These are phyloP conservation scores for Metschnikowia continentalis DNA, from an alignment of 805 yeast genomes.

Conservation along the genomic window DNA sequence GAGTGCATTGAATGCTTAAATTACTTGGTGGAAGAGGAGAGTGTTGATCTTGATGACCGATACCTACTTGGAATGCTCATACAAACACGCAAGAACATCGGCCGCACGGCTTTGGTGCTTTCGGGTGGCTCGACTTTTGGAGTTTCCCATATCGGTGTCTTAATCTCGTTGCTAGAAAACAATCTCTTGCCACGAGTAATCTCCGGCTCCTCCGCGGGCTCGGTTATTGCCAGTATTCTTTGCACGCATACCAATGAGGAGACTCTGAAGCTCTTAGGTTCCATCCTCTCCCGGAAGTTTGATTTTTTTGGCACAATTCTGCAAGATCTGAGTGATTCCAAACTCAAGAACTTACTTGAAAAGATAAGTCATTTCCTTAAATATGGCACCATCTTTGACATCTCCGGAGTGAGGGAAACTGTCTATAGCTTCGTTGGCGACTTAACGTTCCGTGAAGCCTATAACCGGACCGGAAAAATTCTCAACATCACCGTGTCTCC, in stretches of 20 bases:
- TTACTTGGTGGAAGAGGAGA: slow-evolving; percentile 34
- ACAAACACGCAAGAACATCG: slow-evolving; percentile 87
- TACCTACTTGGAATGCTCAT: slow-evolving; percentile 73
- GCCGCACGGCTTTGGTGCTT: slow-evolving; percentile 89
- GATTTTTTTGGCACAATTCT: slow-evolving; percentile 41
- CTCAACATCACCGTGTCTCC: slow-evolving; percentile 92
- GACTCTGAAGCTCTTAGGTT: slow-evolving; percentile 50
- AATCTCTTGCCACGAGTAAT: slow-evolving; percentile 80
- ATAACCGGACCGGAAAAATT: slow-evolving; percentile 89
- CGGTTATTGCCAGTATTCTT: slow-evolving; percentile 85
- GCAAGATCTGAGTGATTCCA: slow-evolving; percentile 34
- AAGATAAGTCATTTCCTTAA: slow-evolving; percentile 57
- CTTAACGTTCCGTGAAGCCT: slow-evolving; percentile 89
- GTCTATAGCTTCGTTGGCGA: slow-evolving; percentile 81
- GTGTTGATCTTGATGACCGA: slow-evolving; percentile 54
- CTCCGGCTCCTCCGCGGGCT: slow-evolving; percentile 95
- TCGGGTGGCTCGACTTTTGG: slow-evolving; percentile 98
- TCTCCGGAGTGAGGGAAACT: slow-evolving; percentile 62
- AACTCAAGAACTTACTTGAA: slow-evolving; percentile 45
- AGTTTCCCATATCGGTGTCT: slow-evolving; percentile 85
- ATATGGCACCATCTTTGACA: slow-evolving; percentile 88
- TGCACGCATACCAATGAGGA: slow-evolving; percentile 80
- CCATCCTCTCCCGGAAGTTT: slow-evolving; percentile 56
- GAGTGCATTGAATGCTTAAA: slow-evolving; percentile 61
- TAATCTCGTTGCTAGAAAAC: slow-evolving; percentile 70